These are phyloP conservation scores for Linum trigynum DNA, from an alignment of 345 rosid genomes.

Conservation along the genomic window DNA sequence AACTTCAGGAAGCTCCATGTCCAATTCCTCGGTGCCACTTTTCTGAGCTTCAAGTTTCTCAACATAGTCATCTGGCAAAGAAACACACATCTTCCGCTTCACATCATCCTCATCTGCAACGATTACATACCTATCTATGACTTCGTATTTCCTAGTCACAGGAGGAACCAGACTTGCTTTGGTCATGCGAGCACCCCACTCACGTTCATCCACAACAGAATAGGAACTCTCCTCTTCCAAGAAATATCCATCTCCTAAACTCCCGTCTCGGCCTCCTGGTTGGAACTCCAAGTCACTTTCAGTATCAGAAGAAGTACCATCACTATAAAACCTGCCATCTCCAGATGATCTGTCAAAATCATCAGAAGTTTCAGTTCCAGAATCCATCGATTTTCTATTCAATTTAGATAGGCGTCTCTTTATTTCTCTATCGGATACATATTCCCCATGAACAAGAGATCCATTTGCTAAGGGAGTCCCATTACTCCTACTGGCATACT, in stretches of 20 bases:
- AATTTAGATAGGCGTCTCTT: slow-evolving; percentile 71
- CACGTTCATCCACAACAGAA: slow-evolving; percentile 74
- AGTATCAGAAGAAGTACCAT: slow-evolving; percentile 66
- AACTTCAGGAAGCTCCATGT: slow-evolving; percentile 99
- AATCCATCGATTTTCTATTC: slow-evolving; percentile 69
- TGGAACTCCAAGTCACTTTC: slow-evolving; percentile 78
- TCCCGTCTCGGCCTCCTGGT: slow-evolving; percentile 50
- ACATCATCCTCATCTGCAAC: slow-evolving; percentile 94
- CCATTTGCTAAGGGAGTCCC: slow-evolving; percentile 42
- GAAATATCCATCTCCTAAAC: slow-evolving; percentile 48
- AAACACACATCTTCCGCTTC: slow-evolving; percentile 70
- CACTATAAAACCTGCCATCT: slow-evolving; percentile 53
- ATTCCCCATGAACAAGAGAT: slow-evolving; percentile 52
- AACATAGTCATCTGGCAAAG: slow-evolving; percentile 89
- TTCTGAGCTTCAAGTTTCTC: slow-evolving; percentile 89
- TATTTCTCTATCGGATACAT: slow-evolving; percentile 87
- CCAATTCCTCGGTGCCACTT: slow-evolving; percentile 85
- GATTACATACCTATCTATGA: slow-evolving; percentile 64
- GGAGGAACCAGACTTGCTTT: slow-evolving; percentile 98
- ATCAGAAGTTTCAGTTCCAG: slow-evolving; percentile 92
- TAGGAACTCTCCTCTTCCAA: slow-evolving; percentile 51
- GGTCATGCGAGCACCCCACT: slow-evolving; percentile 99
- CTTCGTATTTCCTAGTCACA: slow-evolving; percentile 95
- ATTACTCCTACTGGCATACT: slow-evolving; percentile 57
- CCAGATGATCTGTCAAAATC: slow-evolving; percentile 58